Evolutionary conservation across 2,329 filamentous ascomycete genomes (phyloP).

Genomic region (Sclerotinia subarctica): DNA sequence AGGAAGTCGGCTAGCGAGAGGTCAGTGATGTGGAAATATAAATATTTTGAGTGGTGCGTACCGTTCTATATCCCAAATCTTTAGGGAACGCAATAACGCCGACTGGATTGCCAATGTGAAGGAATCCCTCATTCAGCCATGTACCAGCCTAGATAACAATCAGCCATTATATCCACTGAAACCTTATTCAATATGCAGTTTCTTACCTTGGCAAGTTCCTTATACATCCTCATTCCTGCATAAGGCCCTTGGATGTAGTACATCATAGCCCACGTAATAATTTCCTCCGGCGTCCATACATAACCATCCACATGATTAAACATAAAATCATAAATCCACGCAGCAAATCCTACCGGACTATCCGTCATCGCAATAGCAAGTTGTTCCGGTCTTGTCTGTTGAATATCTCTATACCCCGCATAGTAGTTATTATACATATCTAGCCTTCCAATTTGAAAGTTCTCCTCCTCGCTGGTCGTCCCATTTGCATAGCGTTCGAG

Average conservation of each 20-base stretch:
- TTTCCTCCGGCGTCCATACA: slow-evolving; percentile 25
- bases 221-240: slow-evolving; percentile 27
- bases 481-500: slow-evolving; percentile 9
- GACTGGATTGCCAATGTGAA: neutral
- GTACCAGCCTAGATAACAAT: neutral
- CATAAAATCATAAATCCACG: slow-evolving; percentile 34
- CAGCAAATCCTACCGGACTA: slow-evolving; percentile 37
- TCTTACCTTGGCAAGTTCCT: slow-evolving; percentile 20
- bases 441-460: neutral
- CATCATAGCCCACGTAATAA: slow-evolving; percentile 33
- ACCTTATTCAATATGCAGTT: neutral
- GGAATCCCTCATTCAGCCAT: slow-evolving; percentile 1
- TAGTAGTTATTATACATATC: neutral
- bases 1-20: neutral
- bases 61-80: neutral
- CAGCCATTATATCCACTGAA: neutral
- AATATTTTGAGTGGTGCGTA: neutral
- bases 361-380: slow-evolving; percentile 35
- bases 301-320: slow-evolving; percentile 6
- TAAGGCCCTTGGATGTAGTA: slow-evolving; percentile 30
- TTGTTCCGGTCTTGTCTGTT: slow-evolving; percentile 13
- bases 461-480: slow-evolving; percentile 17
- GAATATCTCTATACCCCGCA: slow-evolving; percentile 15
- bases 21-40: neutral
- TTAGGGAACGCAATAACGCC: neutral